Conservation (phyloP, 2,329 filamentous ascomycete species). For the Colletotrichum sp. region DNA sequence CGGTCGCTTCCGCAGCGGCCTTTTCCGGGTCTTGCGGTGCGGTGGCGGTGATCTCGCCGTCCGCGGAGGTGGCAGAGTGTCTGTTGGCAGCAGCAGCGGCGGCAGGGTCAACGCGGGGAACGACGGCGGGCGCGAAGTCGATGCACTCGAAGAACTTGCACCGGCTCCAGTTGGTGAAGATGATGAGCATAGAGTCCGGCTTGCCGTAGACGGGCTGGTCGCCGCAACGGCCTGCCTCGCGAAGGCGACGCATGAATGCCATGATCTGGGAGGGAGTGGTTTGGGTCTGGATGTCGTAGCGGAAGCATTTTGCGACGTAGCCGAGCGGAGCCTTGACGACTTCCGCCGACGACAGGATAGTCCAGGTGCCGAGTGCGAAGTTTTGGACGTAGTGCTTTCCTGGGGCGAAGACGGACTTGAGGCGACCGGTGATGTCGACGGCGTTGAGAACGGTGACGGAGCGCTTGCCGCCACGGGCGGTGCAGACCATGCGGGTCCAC, state of each 20-base stretch:
- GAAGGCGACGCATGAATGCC: slow-evolving; percentile 29
- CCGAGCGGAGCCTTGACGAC: slow-evolving; percentile 27
- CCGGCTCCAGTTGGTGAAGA: slow-evolving; percentile 43
- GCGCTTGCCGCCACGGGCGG: slow-evolving; percentile 10
- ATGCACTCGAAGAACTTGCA: slow-evolving; percentile 35
- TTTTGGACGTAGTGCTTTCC: slow-evolving; percentile 30
- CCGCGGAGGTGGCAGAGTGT: not conserved
- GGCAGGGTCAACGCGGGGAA: slow-evolving; percentile 6
- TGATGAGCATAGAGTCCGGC: slow-evolving; percentile 34
- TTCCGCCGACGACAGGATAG: slow-evolving; percentile 26
- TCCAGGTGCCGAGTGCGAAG: slow-evolving; percentile 25
- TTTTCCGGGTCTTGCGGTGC: not conserved
- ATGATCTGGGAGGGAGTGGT: slow-evolving; percentile 36
- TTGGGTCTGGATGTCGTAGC: slow-evolving; percentile 37
- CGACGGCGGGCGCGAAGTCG: slow-evolving; percentile 40
- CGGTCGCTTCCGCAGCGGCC: not conserved
- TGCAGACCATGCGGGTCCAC: slow-evolving; percentile 30
- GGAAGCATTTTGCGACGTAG: slow-evolving; percentile 31
- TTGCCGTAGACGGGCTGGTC: slow-evolving; percentile 34
- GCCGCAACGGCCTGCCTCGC: slow-evolving; percentile 20
- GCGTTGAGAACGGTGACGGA: slow-evolving; percentile 28
- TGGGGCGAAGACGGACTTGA: slow-evolving; percentile 21
- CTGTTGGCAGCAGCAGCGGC: not conserved
- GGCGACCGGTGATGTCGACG: slow-evolving; percentile 31
- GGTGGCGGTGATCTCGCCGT: not conserved